phyloP scores from a whole-genome alignment of 768 basidiomycete species.

The Polyporus arcularius region DNA sequence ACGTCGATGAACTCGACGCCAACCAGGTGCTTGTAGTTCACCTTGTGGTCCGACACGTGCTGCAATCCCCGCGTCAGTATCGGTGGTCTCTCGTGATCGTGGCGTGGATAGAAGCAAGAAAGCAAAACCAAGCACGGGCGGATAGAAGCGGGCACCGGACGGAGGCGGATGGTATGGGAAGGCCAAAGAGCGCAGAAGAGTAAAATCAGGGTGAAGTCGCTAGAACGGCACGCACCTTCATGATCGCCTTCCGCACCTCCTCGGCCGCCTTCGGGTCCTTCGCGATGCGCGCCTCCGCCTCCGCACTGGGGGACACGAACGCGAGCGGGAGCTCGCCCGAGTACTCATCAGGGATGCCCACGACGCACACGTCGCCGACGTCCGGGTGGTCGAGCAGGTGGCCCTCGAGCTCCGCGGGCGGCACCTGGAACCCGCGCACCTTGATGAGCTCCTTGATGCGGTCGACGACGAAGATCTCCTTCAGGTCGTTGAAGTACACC shows the following conservation, averaged over 20 bases:
- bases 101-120: background rate
- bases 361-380: conserved; percentile 43
- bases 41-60: conserved; percentile 35
- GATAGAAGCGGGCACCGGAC: background rate
- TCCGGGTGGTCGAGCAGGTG: conserved; percentile 42
- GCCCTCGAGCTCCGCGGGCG: conserved; percentile 39
- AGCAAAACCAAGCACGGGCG: background rate
- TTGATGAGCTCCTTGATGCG: conserved; percentile 81
- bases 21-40: conserved; percentile 38
- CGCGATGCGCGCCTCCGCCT: conserved; percentile 39
- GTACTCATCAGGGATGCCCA: conserved; percentile 71
- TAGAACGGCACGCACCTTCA: conserved; percentile 63
- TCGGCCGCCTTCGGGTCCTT: conserved; percentile 35
- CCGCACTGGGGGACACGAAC: conserved; percentile 55
- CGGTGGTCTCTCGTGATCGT: background rate
- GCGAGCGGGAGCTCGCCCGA: conserved; percentile 76
- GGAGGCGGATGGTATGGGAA: no score
- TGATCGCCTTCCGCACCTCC: conserved; percentile 46
- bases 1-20: conserved; percentile 41
- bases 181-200: no score
- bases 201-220: no score
- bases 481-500: conserved; percentile 60
- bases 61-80: conserved; percentile 5
- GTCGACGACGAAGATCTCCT: conserved; percentile 71
- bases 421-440: conserved; percentile 49